Evolutionary conservation across 106 monocot genomes (phyloP), one percentile per base, ranked within the genome.

Genomic region (Chionographis japonica): DNA sequence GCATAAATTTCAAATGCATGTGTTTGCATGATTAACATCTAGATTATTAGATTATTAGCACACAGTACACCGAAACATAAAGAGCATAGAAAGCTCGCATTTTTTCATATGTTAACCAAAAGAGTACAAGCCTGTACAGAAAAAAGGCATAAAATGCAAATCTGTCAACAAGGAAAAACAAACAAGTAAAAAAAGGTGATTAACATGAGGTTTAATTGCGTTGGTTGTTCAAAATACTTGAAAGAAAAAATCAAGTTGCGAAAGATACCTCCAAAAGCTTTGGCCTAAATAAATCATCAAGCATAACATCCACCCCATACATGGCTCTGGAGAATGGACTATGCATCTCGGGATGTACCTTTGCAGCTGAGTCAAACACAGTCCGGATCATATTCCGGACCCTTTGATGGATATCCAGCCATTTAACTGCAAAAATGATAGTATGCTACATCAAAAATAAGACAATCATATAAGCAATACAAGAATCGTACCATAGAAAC

Each of bases 251-350:
- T 14, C 13, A 38, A 36, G 42, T 64, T 49, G 37, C 17, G n/a
- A 2, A 40, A 11, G 4, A 27, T 87, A 93, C 98, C 98, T 98
- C 98, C 75, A 98, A 83, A 36, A 98, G 78, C 79, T 98, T 98
- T 35, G 98, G 98, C 79, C 81, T 83, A 62, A 83, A 98, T 43
- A 14, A 55, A 51, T 50, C 51, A 75, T 98, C 98, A 56, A 98
- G 85, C 98, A 98, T 98, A 13, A 98, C 93, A 81, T 98, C 98
- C 15, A 98, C 65, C 10, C 98, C 98, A 54, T 98, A 98, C 46
- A 98, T 98, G 62, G 93, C 86, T 80, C 98, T 93, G 7, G 92
- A 87, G 9, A 50, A 75, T 66, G 98, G 69, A 58, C 56, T 83
- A 46, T 90, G 90, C 92, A 98, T 98, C 73, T 87, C 92, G 46